phyloP scores from a whole-genome alignment of 345 rosid genomes.

The Gossypioides kirkii region DNA sequence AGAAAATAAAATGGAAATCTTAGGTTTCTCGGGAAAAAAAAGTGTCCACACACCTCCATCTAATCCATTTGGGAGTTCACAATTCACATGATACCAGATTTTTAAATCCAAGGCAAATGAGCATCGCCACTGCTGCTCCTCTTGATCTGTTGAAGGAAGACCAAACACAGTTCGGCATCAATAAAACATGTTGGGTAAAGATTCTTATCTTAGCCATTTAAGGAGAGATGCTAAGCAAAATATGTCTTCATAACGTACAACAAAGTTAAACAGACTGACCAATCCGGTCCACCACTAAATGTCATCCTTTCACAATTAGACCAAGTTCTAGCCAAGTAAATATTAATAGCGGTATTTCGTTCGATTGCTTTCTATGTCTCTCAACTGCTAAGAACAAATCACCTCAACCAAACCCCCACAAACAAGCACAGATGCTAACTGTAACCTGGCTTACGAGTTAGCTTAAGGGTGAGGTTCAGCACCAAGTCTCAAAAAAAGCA shows the following conservation, averaged over 20 bases:
- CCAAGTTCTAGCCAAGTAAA: neutral
- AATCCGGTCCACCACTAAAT: neutral
- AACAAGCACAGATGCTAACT: neutral
- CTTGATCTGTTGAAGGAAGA: conserved; percentile 22
- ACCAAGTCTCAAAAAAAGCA: neutral
- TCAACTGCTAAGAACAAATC: neutral
- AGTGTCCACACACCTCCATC: neutral
- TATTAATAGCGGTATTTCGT: neutral
- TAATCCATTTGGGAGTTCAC: neutral
- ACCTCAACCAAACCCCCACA: neutral
- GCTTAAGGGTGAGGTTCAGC: neutral
- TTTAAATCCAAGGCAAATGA: neutral
- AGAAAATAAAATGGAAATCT: neutral
- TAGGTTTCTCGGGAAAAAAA: neutral
- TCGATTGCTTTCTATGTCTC: neutral
- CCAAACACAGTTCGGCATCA: neutral
- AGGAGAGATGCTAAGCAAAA: neutral
- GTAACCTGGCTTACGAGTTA: neutral
- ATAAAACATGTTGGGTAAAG: neutral
- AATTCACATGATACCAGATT: neutral
- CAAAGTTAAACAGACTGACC: neutral
- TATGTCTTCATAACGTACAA: neutral
- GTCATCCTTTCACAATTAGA: neutral
- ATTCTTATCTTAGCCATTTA: neutral
- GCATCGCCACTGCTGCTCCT: conserved; percentile 11